A percentile compares a stretch with the other conserved stretches of the same genome.
Conservation (phyloP, 2,329 filamentous ascomycete species). For the Didymella exigua region DNA sequence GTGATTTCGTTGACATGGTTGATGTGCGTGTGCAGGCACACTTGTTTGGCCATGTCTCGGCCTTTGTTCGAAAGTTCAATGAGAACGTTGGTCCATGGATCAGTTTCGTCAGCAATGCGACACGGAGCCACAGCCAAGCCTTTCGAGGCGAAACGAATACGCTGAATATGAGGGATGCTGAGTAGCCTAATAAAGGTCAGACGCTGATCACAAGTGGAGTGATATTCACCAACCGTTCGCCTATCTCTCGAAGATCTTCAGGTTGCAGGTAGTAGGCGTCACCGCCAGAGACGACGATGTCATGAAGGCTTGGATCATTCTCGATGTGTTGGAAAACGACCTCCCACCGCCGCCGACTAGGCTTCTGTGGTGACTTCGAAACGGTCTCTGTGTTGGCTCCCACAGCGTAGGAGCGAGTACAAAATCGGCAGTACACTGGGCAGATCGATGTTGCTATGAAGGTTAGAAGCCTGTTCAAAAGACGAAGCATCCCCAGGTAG, state of each 20-base stretch:
- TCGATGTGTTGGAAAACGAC: slow-evolving; percentile 63
- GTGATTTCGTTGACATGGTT: slow-evolving; percentile 68
- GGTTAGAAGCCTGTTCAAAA: background rate
- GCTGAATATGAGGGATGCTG: slow-evolving; percentile 62
- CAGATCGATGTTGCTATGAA: slow-evolving; percentile 60
- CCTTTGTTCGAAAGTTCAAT: slow-evolving; percentile 59
- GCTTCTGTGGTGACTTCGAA: slow-evolving; percentile 44
- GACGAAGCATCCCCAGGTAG: background rate
- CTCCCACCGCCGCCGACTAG: slow-evolving; percentile 60
- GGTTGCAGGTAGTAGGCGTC: slow-evolving; percentile 65
- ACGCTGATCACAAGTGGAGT: no score
- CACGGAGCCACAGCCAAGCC: slow-evolving; percentile 65
- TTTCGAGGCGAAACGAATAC: slow-evolving; percentile 67
- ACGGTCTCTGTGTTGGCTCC: slow-evolving; percentile 62
- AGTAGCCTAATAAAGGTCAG: slow-evolving; percentile 52
- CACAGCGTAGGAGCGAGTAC: slow-evolving; percentile 65
- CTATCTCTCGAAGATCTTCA: slow-evolving; percentile 60
- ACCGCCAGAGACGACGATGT: slow-evolving; percentile 68
- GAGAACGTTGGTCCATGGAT: slow-evolving; percentile 61
- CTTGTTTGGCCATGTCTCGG: slow-evolving; percentile 60
- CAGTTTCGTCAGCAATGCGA: slow-evolving; percentile 59
- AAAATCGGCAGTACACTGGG: slow-evolving; percentile 67
- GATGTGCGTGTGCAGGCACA: slow-evolving; percentile 70
- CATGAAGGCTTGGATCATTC: slow-evolving; percentile 55
- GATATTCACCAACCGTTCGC: slow-evolving; percentile 45